These are phyloP conservation scores for Omphalotus olearius DNA, from an alignment of 1,284 basidiomycete genomes.

Conservation along the genomic window DNA sequence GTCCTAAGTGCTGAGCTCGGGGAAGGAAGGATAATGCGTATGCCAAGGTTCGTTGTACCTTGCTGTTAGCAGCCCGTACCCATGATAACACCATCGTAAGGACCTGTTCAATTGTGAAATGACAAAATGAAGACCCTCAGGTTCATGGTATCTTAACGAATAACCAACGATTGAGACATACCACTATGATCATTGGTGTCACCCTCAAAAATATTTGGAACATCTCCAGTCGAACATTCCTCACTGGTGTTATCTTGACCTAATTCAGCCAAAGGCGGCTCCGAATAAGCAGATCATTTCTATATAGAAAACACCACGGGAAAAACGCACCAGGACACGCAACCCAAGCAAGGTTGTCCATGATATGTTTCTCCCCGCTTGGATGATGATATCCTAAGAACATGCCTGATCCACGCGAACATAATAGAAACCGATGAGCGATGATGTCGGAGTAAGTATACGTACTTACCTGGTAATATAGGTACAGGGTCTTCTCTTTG, in stretches of 20 bases:
- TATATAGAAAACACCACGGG: neutral
- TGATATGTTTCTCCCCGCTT: slow-evolving; percentile 1
- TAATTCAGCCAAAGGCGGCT: neutral
- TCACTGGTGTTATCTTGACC: slow-evolving; percentile 3
- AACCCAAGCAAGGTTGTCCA: neutral
- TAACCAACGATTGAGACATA: no score
- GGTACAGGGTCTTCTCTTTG: slow-evolving; percentile 39
- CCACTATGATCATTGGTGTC: neutral
- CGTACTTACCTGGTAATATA: slow-evolving; percentile 37
- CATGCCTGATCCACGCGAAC: neutral
- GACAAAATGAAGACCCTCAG: neutral
- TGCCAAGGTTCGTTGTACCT: no score
- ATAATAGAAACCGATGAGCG: no score
- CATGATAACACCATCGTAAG: slow-evolving; percentile 55
- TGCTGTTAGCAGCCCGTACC: slow-evolving; percentile 17
- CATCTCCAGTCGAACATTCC: neutral
- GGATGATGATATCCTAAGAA: slow-evolving; percentile 3
- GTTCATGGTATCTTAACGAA: no score
- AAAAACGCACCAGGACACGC: slow-evolving; percentile 2
- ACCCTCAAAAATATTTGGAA: slow-evolving; percentile 1
- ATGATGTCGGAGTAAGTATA: neutral
- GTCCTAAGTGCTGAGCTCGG: no score
- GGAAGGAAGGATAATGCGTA: no score
- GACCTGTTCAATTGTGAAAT: slow-evolving; percentile 29
- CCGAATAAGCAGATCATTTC: no score